Base-by-base conservation (phyloP, 108 stramenopile genomes). In the Ochromonas danica region DNA sequence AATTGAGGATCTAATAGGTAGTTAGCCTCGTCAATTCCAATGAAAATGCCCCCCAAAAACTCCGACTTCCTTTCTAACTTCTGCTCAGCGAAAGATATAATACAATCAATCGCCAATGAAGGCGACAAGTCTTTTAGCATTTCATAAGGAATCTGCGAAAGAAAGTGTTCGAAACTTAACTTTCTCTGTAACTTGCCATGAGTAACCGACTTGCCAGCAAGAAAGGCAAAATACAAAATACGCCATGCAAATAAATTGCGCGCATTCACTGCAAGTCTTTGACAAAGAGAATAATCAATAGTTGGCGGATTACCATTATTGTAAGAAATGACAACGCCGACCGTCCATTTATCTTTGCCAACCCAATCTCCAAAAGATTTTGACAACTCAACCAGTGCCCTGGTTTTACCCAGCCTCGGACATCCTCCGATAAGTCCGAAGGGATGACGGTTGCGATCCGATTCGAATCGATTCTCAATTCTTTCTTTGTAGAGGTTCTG, bases 271-370 rank as follows among this genome's bases (percentile, higher is more conserved):
- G 67, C 67, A 70, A 70, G 40, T 17, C 17, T 31, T 70, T 70
- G 36, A 10, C 17, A 10, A 10, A 70, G 10, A 40, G 14, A 31
- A 17, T 31, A 14, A 70, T 70, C 67, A 10, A 38, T 17, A 14
- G 40, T 17, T 17, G 67, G 67, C 10, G 67, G 67, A 70, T 70
- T 70, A 10, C 67, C 67, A 70, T 70, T 70, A 31, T 70, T 70
- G 67, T 70, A 70, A 17, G 67, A 40, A 17, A 70, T 70, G 33
- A 70, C 40, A 10, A 70, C 67, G 14, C 17, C 17, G 14, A 40
- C 22, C 22, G 67, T 70, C 67, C 67, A 70, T n/a, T n/a, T n/a
- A 31, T 10, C 17, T 70, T 17, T 31, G 67, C 40, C 67, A 22
- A 31, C 14, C 67, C 67, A 70, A 10, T 10, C 10, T 70, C 17